These are phyloP conservation scores for Phytophthora tentaculata DNA, from an alignment of 352 stramenopile species.

Conservation along the genomic window DNA sequence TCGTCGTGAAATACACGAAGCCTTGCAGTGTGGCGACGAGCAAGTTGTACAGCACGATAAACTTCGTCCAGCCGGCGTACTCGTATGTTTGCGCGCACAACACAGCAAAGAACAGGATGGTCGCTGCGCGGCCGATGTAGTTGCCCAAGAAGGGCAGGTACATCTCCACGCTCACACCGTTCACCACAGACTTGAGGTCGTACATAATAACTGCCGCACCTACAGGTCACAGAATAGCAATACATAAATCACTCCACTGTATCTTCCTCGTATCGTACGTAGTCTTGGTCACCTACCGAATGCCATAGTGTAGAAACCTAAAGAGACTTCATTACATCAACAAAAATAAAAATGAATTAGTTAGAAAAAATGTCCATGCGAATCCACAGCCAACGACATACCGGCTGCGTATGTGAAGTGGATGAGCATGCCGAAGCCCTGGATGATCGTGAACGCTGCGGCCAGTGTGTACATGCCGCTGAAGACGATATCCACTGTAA, in stretches of 20 bases:
- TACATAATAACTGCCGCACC: slow-evolving; percentile 80
- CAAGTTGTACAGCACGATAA: slow-evolving; percentile 81
- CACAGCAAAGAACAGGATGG: slow-evolving; percentile 83
- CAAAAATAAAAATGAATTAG: slow-evolving; percentile 7
- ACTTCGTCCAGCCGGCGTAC: slow-evolving; percentile 73
- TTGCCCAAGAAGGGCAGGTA: slow-evolving; percentile 90
- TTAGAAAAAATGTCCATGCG: background rate
- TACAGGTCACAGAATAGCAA: slow-evolving; percentile 22
- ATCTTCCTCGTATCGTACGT: background rate
- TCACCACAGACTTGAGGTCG: slow-evolving; percentile 86
- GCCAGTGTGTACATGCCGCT: slow-evolving; percentile 89
- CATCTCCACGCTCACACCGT: slow-evolving; percentile 81
- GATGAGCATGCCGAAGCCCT: slow-evolving; percentile 88
- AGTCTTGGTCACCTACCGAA: slow-evolving; percentile 54
- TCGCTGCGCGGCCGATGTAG: slow-evolving; percentile 83
- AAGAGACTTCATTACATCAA: slow-evolving; percentile 46
- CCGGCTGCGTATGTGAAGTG: slow-evolving; percentile 62
- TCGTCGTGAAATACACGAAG: slow-evolving; percentile 86
- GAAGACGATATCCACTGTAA: slow-evolving; percentile 82
- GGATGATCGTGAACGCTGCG: slow-evolving; percentile 79
- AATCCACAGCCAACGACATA: slow-evolving; percentile 33
- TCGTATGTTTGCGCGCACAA: slow-evolving; percentile 73
- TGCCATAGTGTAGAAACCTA: slow-evolving; percentile 87
- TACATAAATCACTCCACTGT: background rate
- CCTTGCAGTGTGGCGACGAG: slow-evolving; percentile 76